Evolutionary conservation across 73 alveolate species (phyloP).

Genomic region (Loxodes magnus): DNA sequence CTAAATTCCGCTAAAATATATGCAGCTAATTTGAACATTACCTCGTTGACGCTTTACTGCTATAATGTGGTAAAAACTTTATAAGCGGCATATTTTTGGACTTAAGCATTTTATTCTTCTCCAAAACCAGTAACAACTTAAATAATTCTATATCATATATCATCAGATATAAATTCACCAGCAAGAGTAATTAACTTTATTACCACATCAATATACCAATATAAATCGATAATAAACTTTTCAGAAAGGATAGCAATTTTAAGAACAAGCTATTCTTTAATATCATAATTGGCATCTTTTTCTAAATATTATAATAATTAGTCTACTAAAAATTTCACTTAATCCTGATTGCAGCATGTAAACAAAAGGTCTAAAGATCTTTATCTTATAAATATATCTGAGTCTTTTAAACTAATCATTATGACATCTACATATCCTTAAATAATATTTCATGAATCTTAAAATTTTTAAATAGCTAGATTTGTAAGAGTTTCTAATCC

Average conservation of each 20-base stretch:
- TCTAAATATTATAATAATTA: conserved; percentile 84
- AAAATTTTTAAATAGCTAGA: conserved; percentile 63
- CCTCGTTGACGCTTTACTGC: conserved; percentile 79
- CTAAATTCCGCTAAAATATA: conserved; percentile 86
- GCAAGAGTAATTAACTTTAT: conserved; percentile 89
- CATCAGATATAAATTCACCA: conserved; percentile 96
- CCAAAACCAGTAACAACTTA: conserved; percentile 94
- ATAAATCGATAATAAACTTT: conserved; percentile 81
- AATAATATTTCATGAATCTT: conserved; percentile 50
- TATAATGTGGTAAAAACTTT: conserved; percentile 57
- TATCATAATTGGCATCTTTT: conserved; percentile 81
- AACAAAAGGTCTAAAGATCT: conserved; percentile 93
- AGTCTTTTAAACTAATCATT: conserved; percentile 71
- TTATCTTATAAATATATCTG: conserved; percentile 91
- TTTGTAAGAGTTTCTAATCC: conserved; percentile 96
- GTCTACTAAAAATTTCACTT: conserved; percentile 79
- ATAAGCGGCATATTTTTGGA: conserved; percentile 86
- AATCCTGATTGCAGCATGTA: conserved; percentile 75
- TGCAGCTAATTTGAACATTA: conserved; percentile 85
- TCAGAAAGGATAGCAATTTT: conserved; percentile 96
- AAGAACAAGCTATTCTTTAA: conserved; percentile 91
- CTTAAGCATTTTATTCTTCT: conserved; percentile 65
- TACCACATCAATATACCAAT: conserved; percentile 95
- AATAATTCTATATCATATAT: conserved; percentile 86
- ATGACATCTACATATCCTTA: conserved; percentile 81